These are phyloP conservation scores for Irineochytrium annulatum DNA, from an alignment of 192 early-diverging fungal genomes.

Conservation along the genomic window DNA sequence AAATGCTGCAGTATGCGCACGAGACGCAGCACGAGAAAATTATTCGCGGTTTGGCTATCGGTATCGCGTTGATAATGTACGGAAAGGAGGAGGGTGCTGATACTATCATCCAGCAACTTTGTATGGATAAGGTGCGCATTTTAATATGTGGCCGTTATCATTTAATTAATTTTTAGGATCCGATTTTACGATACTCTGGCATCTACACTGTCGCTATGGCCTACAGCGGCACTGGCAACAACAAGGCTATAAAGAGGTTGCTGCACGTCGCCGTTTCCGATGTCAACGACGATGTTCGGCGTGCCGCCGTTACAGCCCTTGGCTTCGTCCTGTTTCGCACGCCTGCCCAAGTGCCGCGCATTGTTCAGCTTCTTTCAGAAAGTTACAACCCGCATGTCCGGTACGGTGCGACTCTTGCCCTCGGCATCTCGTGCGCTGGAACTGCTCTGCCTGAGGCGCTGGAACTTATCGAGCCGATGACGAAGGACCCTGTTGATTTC, in stretches of 20 bases:
- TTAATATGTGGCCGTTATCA: neutral
- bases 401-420: constrained; percentile 90
- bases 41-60: constrained; percentile 91
- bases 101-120: constrained; percentile 76
- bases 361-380: constrained; percentile 95
- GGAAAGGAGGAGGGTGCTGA: constrained; percentile 95
- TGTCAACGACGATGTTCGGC: constrained; percentile 98
- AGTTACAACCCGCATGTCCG: constrained; percentile 99
- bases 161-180: constrained; percentile 54
- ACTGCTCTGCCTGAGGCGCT: constrained; percentile 88
- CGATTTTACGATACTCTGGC: constrained; percentile 91
- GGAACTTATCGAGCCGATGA: constrained; percentile 92
- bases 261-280: constrained; percentile 97
- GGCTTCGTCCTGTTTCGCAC: constrained; percentile 91
- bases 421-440: constrained; percentile 97
- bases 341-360: constrained; percentile 95
- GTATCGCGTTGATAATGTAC: constrained; percentile 95
- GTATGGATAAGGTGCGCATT: constrained; percentile 69
- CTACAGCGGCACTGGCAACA: constrained; percentile 96
- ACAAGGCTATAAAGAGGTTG: constrained; percentile 88
- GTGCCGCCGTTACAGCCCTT: constrained; percentile 95
- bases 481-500: constrained; percentile 95
- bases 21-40: constrained; percentile 99
- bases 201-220: constrained; percentile 98
- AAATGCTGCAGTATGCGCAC: constrained; percentile 96